Base-by-base conservation (phyloP, 106 monocot species). In the Dendrobium catenatum region DNA sequence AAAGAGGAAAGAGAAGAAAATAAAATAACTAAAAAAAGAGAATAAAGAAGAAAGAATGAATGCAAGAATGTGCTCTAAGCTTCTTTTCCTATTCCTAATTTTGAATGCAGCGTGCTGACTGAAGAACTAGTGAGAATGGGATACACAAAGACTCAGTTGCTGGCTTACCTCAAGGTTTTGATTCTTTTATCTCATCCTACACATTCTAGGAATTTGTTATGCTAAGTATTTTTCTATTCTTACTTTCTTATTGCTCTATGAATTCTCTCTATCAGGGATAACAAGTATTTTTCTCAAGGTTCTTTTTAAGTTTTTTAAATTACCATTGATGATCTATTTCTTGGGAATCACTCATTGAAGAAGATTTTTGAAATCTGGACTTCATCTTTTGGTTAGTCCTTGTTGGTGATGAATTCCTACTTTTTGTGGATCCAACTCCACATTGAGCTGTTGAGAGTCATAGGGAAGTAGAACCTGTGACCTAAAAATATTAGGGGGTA, bases 121-220 rank as follows among this genome's bases (percentile, higher is more conserved):
- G 37, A 70, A 37, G 70, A 33, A n/a, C 70, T 13, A 70, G 13
- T 11, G 70, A 37, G 70, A 37, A 70, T 70, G 70, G 70, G 70
- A 70, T 70, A 31, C 70, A 70, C 70, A 70, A 70, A 70, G 70
- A 17, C 2, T 70, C 70, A 70, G n/a, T 70, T 70, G 9, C 70
- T 70, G 9, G 70, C 17, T 37, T 15, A 37, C 37, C 70, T 70
- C 37, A 70, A 70, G 70, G 70, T 70, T 31, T 31, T 16, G 11
- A 20, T 70, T 70, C 70, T 37, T 4, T 22, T 7, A 66, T 26
- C 20, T 22, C 64, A 20, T 66, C 5, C 22, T 24, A 20, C 17
- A 20, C 64, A 22, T 5, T 66, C 13, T 51, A 13, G 51, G 15
- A 51, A 51, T 66, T 70, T 31, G 27, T 70, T 15, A 15, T 37